A percentile compares a stretch with the other conserved stretches of the same genome.
Evolutionary conservation across 2,329 filamentous ascomycete genomes (phyloP).

Genomic region (Stachybotrys chartarum): DNA sequence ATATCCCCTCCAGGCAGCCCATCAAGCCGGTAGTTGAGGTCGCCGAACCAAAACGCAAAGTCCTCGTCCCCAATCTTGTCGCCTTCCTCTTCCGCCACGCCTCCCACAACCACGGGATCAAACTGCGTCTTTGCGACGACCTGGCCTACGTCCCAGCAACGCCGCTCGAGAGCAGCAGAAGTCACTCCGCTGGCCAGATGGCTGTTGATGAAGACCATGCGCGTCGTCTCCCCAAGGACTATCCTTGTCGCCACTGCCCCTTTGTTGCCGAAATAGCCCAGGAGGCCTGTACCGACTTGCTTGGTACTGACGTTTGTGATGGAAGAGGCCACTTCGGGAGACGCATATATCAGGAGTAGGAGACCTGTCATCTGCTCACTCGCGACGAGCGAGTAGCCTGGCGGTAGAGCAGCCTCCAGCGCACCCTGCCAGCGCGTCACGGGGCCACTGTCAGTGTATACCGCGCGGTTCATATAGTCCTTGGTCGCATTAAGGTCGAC

Average conservation of each 20-base stretch:
- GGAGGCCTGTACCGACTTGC: constrained; percentile 78
- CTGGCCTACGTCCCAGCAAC: constrained; percentile 85
- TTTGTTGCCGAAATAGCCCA: constrained; percentile 96
- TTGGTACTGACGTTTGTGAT: constrained; percentile 77
- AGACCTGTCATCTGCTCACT: constrained; percentile 84
- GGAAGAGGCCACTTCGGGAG: constrained; percentile 64
- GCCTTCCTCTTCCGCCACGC: constrained; percentile 57
- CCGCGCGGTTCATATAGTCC: constrained; percentile 61
- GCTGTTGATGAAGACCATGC: constrained; percentile 82
- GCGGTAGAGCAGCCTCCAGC: constrained; percentile 65
- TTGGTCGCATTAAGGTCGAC: constrained; percentile 76
- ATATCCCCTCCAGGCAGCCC: constrained; percentile 88
- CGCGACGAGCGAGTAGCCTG: constrained; percentile 68
- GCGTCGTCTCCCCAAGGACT: constrained; percentile 82
- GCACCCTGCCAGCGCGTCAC: constrained; percentile 76
- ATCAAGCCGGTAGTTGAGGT: constrained; percentile 89
- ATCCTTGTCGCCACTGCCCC: constrained; percentile 78
- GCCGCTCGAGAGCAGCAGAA: constrained; percentile 66
- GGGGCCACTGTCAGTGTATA: constrained; percentile 65
- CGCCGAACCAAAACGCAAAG: constrained; percentile 92
- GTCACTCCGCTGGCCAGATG: constrained; percentile 87
- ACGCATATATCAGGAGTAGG: constrained; percentile 77
- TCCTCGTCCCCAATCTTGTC: constrained; percentile 82
- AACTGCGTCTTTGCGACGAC: constrained; percentile 73
- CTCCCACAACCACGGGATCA: constrained; percentile 59